phyloP scores from a whole-genome alignment of 306 rosid species.

The Corylus americana region DNA sequence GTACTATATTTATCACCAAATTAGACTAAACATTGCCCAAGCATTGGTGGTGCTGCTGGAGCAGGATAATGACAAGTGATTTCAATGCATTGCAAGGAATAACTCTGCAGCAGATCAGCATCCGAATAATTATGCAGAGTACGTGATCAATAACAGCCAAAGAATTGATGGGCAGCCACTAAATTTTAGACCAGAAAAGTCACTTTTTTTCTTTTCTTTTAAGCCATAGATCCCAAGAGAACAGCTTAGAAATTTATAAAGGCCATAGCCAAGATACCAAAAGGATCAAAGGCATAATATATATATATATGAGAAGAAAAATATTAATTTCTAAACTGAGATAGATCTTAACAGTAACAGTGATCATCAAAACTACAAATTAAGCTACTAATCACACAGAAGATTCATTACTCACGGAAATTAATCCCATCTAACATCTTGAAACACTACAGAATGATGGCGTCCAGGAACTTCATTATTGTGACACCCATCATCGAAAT shows the following conservation, averaged over 20 bases:
- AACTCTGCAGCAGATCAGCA: background rate
- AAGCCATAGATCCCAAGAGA: background rate
- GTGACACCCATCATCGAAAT: slow-evolving; percentile 71
- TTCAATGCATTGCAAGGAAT: too few relatives aligned
- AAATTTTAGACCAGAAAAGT: background rate
- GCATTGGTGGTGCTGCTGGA: too few relatives aligned
- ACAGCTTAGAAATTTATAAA: background rate
- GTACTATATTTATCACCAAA: too few relatives aligned
- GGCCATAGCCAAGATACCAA: too few relatives aligned
- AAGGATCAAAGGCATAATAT: too few relatives aligned
- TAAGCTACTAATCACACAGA: background rate
- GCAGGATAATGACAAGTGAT: too few relatives aligned
- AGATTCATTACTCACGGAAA: background rate
- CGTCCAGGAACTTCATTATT: slow-evolving; percentile 46
- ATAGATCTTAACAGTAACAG: background rate
- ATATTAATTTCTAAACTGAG: background rate
- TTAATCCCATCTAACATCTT: slow-evolving; percentile 40
- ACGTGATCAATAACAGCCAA: background rate
- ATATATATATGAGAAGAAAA: background rate
- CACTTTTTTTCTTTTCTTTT: background rate
- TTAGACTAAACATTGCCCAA: too few relatives aligned
- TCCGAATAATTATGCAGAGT: background rate
- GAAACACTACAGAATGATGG: slow-evolving; percentile 32
- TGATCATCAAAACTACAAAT: background rate
- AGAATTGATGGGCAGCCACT: too few relatives aligned